Evolutionary conservation across 306 rosid species (phyloP).

Genomic region (Vigna trinervia): DNA sequence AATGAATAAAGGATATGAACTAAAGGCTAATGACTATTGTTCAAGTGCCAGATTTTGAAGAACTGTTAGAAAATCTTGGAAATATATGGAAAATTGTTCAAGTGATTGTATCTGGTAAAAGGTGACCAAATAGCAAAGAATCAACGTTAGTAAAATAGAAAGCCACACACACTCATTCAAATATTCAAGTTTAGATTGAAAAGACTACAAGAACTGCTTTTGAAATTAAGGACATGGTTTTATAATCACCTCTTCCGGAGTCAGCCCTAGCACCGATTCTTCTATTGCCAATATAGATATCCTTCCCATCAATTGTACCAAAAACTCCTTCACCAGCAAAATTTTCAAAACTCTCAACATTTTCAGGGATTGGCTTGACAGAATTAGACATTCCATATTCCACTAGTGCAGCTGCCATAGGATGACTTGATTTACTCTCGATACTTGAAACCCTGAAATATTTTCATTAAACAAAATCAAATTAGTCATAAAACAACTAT

Average conservation of each 20-base stretch:
- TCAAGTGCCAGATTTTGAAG: neutral
- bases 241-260: conserved; percentile 56
- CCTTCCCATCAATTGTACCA: conserved; percentile 73
- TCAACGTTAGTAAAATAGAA: neutral
- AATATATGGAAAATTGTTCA: neutral
- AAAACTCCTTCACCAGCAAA: conserved; percentile 87
- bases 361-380: conserved; percentile 70
- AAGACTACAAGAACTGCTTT: neutral
- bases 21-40: neutral
- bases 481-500: neutral
- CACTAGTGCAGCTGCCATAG: conserved; percentile 84
- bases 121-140: conserved; percentile 7
- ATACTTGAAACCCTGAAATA: conserved; percentile 79
- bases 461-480: conserved; percentile 24
- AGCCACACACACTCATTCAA: neutral
- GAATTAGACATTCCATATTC: conserved; percentile 66
- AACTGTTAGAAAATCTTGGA: neutral
- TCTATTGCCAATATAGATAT: conserved; percentile 73
- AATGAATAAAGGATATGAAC: neutral
- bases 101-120: neutral
- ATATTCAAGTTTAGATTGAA: conserved; percentile 6
- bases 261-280: conserved; percentile 70
- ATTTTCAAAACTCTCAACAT: conserved; percentile 72
- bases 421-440: conserved; percentile 97
- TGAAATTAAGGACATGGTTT: neutral